These are phyloP conservation scores for Cercophora newfieldiana DNA, from an alignment of 495 filamentous ascomycete genomes.

Conservation along the genomic window DNA sequence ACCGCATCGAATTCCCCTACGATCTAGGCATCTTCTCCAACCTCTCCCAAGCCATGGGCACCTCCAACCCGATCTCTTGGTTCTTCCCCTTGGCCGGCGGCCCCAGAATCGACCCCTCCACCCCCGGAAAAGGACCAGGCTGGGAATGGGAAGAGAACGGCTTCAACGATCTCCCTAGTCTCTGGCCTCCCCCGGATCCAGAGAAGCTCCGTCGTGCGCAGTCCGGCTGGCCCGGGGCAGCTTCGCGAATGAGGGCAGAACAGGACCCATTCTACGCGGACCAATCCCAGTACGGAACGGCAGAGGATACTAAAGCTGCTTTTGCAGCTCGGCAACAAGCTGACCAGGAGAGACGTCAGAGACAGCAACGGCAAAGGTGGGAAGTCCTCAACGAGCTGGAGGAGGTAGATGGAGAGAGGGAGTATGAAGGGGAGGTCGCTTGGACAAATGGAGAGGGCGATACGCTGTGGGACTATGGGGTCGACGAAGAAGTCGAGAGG, in stretches of 20 bases:
- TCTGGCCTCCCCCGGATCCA: conserved; percentile 89
- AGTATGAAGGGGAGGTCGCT: conserved; percentile 56
- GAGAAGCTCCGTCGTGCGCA: conserved; percentile 63
- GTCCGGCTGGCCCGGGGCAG: conserved; percentile 36
- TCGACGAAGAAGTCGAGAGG: conserved; percentile 79
- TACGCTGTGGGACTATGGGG: conserved; percentile 81
- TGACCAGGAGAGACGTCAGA: conserved; percentile 43
- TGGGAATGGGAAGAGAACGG: conserved; percentile 79
- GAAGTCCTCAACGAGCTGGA: conserved; percentile 43
- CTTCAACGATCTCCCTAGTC: conserved; percentile 67
- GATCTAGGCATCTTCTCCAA: conserved; percentile 91
- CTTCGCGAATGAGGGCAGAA: conserved; percentile 10
- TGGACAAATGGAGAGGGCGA: conserved; percentile 91
- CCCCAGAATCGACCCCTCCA: conserved; percentile 30
- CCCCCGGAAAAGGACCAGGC: conserved; percentile 41
- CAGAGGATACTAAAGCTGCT: conserved; percentile 37
- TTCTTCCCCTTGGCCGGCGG: conserved; percentile 48
- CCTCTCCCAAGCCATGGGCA: conserved; percentile 78
- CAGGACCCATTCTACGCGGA: background rate
- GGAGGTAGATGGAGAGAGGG: conserved; percentile 42
- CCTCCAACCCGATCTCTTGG: conserved; percentile 78
- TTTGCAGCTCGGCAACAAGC: conserved; percentile 42
- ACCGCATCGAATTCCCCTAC: conserved; percentile 87
- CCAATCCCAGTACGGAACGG: conserved; percentile 21
- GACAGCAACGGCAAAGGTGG: conserved; percentile 39